Evolutionary conservation across 352 stramenopile genomes (phyloP).

Genomic region (Nothophytophthora sp.): DNA sequence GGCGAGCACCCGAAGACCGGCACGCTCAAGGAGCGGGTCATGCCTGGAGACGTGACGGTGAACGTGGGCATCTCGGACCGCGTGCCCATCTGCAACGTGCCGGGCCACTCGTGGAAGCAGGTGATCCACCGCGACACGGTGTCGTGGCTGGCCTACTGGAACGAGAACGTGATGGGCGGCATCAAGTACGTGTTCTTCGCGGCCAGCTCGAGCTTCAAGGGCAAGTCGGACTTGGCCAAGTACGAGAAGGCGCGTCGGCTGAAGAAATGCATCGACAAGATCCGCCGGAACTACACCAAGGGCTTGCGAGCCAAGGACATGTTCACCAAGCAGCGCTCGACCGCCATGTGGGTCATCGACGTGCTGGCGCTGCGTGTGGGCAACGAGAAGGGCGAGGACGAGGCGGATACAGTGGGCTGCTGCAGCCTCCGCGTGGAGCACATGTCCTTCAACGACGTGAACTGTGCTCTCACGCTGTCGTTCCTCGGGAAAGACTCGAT

Average conservation of each 20-base stretch:
- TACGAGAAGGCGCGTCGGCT: conserved; percentile 99
- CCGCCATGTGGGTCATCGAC: conserved; percentile 99
- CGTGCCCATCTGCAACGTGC: conserved; percentile 91
- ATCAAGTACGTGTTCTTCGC: conserved; percentile 99
- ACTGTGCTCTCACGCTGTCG: conserved; percentile 97
- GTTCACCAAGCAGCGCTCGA: conserved; percentile 94
- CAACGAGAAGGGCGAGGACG: conserved; percentile 99
- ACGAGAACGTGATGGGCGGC: conserved; percentile 98
- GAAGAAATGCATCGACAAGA: conserved; percentile 98
- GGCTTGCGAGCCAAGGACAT: conserved; percentile 90
- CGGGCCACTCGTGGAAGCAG: conserved; percentile 96
- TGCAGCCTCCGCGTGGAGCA: conserved; percentile 99
- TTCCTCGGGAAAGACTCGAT: conserved; percentile 99
- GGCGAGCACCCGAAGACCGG: conserved; percentile 99
- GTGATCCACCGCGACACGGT: conserved; percentile 94
- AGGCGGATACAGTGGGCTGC: conserved; percentile 99
- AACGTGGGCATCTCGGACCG: conserved; percentile 95
- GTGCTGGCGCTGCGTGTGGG: conserved; percentile 99
- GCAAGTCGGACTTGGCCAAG: conserved; percentile 98
- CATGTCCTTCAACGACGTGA: conserved; percentile 94
- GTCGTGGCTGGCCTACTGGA: conserved; percentile 95
- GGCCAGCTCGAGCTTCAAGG: conserved; percentile 98
- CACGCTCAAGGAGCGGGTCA: conserved; percentile 97
- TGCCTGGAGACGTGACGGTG: conserved; percentile 97
- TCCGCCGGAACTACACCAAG: conserved; percentile 91